phyloP scores from a whole-genome alignment of 768 basidiomycete genomes.

The Lactarius quietus region DNA sequence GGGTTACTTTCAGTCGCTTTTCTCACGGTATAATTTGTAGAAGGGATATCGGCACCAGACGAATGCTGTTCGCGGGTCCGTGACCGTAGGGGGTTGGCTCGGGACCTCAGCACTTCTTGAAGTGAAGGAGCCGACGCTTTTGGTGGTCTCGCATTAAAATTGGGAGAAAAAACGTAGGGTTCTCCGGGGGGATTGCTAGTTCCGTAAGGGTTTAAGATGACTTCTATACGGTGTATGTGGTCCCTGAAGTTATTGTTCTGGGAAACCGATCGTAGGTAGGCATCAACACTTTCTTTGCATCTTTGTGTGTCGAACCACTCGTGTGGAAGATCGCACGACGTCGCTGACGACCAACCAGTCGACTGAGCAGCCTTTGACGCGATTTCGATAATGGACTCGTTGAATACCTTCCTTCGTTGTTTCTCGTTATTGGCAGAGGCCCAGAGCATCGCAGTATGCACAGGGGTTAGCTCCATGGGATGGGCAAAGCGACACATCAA shows the following conservation, averaged over 20 bases:
- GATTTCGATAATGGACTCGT: not conserved
- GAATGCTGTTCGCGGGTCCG: too few species aligned
- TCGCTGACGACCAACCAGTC: not conserved
- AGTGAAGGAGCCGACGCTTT: not conserved
- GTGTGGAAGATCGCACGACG: not conserved
- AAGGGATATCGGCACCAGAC: too few species aligned
- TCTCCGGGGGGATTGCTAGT: not conserved
- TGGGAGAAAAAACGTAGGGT: not conserved
- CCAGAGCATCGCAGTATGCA: not conserved
- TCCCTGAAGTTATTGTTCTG: not conserved
- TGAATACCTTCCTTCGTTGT: not conserved
- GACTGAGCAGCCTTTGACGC: not conserved
- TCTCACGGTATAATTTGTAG: not conserved
- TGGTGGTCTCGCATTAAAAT: not conserved
- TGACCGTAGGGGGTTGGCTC: not conserved
- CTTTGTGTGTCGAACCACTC: not conserved
- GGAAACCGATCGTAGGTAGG: not conserved
- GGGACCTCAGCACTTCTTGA: not conserved
- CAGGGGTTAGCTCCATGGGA: not conserved
- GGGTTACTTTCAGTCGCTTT: not conserved
- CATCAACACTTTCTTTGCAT: not conserved
- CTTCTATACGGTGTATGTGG: not conserved
- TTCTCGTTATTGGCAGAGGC: not conserved
- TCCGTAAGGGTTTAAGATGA: not conserved
- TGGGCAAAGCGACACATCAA: not conserved